These are phyloP conservation scores for Eimeria acervulina DNA, from an alignment of 169 alveolate species.

Conservation along the genomic window DNA sequence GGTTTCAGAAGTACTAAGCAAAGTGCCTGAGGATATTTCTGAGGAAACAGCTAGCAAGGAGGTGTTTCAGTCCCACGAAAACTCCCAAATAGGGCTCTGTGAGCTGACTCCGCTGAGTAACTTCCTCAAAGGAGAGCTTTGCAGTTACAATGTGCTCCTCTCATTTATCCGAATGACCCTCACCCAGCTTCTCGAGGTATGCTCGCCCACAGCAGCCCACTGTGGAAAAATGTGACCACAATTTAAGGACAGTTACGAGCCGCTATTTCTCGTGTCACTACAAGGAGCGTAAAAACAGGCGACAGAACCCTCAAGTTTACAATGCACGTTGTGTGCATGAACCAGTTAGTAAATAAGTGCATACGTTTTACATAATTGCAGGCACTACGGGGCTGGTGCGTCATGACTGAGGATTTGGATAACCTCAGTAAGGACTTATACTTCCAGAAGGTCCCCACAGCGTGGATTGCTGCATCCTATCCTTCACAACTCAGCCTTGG, in stretches of 20 bases:
- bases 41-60: background rate
- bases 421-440: conserved; percentile 24
- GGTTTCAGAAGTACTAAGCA: conserved; percentile 42
- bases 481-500: conserved; percentile 69
- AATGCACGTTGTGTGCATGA: background rate
- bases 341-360: background rate
- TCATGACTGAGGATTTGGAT: conserved; percentile 75
- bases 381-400: conserved; percentile 69
- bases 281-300: too few species aligned
- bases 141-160: conserved; percentile 64
- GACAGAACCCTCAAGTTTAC: background rate
- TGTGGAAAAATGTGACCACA: background rate
- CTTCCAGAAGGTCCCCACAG: conserved; percentile 71
- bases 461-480: conserved; percentile 62
- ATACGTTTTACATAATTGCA: background rate
- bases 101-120: conserved; percentile 63
- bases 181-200: conserved; percentile 67
- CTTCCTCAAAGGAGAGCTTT: conserved; percentile 67
- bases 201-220: background rate
- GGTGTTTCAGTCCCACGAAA: conserved; percentile 5
- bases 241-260: background rate
- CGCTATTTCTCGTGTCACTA: background rate
- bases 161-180: conserved; percentile 46
- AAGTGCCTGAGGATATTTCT: conserved; percentile 58
- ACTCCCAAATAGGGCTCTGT: conserved; percentile 13